Evolutionary conservation across 768 basidiomycete species (phyloP).

Genomic region (Auricularia sp.): DNA sequence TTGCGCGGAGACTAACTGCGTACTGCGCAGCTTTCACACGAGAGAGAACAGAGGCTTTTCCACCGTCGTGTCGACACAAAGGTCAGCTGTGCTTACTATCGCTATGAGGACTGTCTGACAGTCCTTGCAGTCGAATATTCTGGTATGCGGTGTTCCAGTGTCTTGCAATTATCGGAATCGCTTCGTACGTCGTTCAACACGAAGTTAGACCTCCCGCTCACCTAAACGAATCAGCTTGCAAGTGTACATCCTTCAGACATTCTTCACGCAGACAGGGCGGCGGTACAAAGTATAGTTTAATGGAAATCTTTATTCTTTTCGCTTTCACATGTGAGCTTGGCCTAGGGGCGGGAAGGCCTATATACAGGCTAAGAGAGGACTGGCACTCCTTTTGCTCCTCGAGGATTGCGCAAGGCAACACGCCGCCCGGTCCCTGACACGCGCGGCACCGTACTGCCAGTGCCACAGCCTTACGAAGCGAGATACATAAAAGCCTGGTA

Average conservation of each 20-base stretch:
- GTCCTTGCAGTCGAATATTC: slow-evolving; percentile 62
- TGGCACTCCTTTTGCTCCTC: no score
- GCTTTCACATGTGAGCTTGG: no score
- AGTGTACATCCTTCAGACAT: slow-evolving; percentile 88
- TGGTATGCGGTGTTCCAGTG: slow-evolving; percentile 88
- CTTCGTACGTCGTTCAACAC: slow-evolving; percentile 47
- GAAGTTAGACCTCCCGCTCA: background rate
- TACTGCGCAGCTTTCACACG: slow-evolving; percentile 70
- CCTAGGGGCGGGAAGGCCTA: no score
- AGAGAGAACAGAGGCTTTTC: slow-evolving; percentile 91
- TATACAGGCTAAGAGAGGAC: no score
- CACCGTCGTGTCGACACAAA: slow-evolving; percentile 81
- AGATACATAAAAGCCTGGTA: background rate
- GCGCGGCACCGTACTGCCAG: no score
- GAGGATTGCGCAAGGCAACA: no score
- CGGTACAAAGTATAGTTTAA: slow-evolving; percentile 67
- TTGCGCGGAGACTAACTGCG: background rate
- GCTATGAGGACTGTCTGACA: background rate
- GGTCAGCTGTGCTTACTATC: slow-evolving; percentile 31
- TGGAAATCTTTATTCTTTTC: background rate
- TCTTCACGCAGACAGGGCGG: slow-evolving; percentile 91
- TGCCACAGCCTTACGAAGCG: no score
- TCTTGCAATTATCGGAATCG: slow-evolving; percentile 72
- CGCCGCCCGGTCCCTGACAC: no score
- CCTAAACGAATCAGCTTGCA: slow-evolving; percentile 49